A percentile compares a stretch with the other conserved stretches of the same genome.
These are phyloP conservation scores for Suhomyces guaymorum DNA, from an alignment of 1,139 yeast genomes.

Conservation along the genomic window DNA sequence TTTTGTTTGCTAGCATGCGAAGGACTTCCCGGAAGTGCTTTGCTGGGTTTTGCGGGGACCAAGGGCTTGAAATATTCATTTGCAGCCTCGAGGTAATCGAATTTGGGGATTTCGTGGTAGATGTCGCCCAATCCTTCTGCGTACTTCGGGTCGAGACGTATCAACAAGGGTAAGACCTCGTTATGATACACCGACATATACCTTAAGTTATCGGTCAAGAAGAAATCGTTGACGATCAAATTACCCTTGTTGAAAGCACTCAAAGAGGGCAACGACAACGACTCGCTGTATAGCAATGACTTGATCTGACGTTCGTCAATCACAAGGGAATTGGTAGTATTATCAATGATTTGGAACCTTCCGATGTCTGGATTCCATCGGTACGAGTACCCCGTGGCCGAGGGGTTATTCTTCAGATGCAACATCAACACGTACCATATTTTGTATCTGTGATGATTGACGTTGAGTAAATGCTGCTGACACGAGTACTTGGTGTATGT, in stretches of 20 bases:
- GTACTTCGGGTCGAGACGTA: conserved; percentile 31
- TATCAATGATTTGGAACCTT: conserved; percentile 35
- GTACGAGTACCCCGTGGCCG: conserved; percentile 30
- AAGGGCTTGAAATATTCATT: conserved; percentile 34
- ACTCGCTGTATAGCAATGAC: conserved; percentile 34
- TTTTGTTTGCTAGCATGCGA: conserved; percentile 11
- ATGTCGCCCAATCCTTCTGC: conserved; percentile 34
- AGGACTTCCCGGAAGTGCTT: conserved; percentile 10
- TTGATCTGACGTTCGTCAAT: conserved; percentile 37
- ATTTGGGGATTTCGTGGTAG: conserved; percentile 35
- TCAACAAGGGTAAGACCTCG: conserved; percentile 37
- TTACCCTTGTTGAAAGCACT: conserved; percentile 36
- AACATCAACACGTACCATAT: conserved; percentile 39
- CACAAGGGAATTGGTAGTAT: conserved; percentile 25
- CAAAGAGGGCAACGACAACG: conserved; percentile 35
- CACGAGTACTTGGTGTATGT: conserved; percentile 46
- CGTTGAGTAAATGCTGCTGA: conserved; percentile 41
- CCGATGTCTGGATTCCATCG: conserved; percentile 44
- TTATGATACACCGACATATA: conserved; percentile 45
- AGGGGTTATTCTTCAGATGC: conserved; percentile 26
- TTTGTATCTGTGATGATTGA: conserved; percentile 40
- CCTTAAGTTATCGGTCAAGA: conserved; percentile 36
- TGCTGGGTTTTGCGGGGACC: conserved; percentile 23
- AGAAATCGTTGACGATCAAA: conserved; percentile 40
- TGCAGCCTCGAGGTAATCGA: conserved; percentile 36